A percentile compares a stretch with the other conserved stretches of the same genome.
Evolutionary conservation across 1,284 basidiomycete species (phyloP).

Genomic region (Cutaneotrichosporon cyanovorans): DNA sequence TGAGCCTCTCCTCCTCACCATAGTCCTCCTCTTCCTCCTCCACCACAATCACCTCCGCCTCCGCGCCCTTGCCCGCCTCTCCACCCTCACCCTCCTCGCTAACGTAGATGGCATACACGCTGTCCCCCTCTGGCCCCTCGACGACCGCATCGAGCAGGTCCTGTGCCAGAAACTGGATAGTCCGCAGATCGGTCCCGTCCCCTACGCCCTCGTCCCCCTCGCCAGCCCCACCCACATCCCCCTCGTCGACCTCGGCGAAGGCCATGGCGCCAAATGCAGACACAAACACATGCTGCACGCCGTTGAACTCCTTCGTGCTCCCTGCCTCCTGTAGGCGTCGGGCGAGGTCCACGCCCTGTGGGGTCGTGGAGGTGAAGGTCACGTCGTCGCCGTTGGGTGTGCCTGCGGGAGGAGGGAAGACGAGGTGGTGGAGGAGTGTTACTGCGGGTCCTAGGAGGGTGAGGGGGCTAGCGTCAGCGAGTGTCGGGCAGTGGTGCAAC

Average conservation of each 20-base stretch:
- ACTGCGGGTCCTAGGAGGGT: constrained; percentile 24
- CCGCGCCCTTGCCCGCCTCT: neutral
- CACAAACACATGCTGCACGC: constrained; percentile 66
- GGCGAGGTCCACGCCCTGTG: constrained; percentile 30
- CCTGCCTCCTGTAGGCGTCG: constrained; percentile 17
- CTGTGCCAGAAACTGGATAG: constrained; percentile 51
- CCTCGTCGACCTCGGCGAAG: constrained; percentile 59
- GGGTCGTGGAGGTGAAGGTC: constrained; percentile 3
- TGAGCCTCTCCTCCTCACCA: constrained; percentile 10
- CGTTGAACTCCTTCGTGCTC: constrained; percentile 51
- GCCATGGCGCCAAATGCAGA: constrained; percentile 66
- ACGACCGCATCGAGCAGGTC: constrained; percentile 64
- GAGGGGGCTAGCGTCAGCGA: constrained; percentile 22
- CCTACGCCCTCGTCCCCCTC: neutral
- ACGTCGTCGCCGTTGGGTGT: constrained; percentile 2
- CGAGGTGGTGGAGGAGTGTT: constrained; percentile 35
- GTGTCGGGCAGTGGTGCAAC: no score
- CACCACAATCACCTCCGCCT: neutral
- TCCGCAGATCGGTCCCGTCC: constrained; percentile 12
- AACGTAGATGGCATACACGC: constrained; percentile 60
- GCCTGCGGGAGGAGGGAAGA: constrained; percentile 27
- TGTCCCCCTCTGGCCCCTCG: constrained; percentile 61
- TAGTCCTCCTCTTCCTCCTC: constrained; percentile 9
- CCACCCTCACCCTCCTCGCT: constrained; percentile 4
- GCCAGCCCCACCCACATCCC: no score